Evolutionary conservation across 2,329 filamentous ascomycete species (phyloP).

Genomic region (Arthrobotrys iridis): DNA sequence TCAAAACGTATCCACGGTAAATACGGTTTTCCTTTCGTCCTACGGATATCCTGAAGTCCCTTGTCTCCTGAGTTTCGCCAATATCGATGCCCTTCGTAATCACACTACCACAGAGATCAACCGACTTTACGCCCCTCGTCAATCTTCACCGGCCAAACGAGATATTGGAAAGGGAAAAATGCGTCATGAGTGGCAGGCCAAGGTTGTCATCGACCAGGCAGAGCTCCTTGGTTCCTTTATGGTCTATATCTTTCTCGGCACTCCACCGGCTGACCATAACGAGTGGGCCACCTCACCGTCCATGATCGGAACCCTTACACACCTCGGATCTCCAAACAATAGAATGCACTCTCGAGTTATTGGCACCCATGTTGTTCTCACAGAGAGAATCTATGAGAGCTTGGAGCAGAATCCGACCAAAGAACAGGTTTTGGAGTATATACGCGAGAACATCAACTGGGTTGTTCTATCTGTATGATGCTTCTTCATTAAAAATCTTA

Average conservation of each 20-base stretch:
- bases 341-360: conserved; percentile 28
- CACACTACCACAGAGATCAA: conserved; percentile 54
- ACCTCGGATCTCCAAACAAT: conserved; percentile 28
- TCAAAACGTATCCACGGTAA: conserved; percentile 48
- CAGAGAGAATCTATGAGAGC: conserved; percentile 12
- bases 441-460: conserved; percentile 30
- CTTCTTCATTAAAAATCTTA: neutral
- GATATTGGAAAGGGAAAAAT: neutral
- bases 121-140: conserved; percentile 52
- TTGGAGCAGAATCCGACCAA: neutral
- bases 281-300: conserved; percentile 15
- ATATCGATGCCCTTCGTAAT: conserved; percentile 33
- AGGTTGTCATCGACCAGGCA: conserved; percentile 54
- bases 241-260: conserved; percentile 54
- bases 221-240: conserved; percentile 52
- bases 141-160: conserved; percentile 1
- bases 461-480: conserved; percentile 22
- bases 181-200: conserved; percentile 55
- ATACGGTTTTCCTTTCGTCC: conserved; percentile 52
- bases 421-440: conserved; percentile 26
- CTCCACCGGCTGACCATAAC: neutral
- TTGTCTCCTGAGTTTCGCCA: conserved; percentile 27
- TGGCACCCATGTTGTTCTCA: conserved; percentile 38
- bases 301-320: conserved; percentile 42
- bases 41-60: conserved; percentile 58